Evolutionary conservation across 2,329 filamentous ascomycete genomes (phyloP).

Genomic region (Ascochyta clinopodiicola): DNA sequence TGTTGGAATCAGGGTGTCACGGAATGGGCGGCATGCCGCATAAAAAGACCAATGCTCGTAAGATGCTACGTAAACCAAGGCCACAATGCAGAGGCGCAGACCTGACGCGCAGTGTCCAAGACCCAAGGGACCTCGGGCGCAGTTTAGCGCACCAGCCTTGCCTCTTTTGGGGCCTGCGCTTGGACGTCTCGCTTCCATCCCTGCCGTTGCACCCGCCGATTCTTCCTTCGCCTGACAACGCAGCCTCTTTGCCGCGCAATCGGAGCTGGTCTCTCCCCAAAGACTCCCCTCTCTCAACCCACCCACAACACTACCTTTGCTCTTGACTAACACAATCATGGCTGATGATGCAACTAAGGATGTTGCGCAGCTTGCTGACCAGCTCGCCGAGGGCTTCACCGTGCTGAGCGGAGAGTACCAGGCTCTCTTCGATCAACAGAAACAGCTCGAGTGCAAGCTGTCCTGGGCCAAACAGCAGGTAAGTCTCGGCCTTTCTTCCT

Average conservation of each 20-base stretch:
- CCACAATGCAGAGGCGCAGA: constrained; percentile 38
- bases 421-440: constrained; percentile 52
- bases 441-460: constrained; percentile 56
- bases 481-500: constrained; percentile 26
- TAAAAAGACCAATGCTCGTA: constrained; percentile 26
- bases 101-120: constrained; percentile 33
- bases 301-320: constrained; percentile 10
- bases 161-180: constrained; percentile 1
- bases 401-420: constrained; percentile 56
- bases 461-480: constrained; percentile 59
- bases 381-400: constrained; percentile 56
- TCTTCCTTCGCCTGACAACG: constrained; percentile 16
- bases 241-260: constrained; percentile 35
- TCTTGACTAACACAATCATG: constrained; percentile 31
- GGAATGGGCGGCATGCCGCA: constrained; percentile 36
- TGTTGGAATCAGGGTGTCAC: constrained; percentile 22
- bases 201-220: constrained; percentile 24
- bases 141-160: constrained; percentile 1
- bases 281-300: not conserved
- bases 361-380: constrained; percentile 47
- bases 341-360: constrained; percentile 31
- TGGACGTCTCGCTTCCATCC: constrained; percentile 18
- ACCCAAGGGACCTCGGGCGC: constrained; percentile 20
- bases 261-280: constrained; percentile 25
- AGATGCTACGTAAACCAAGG: constrained; percentile 39